phyloP scores from a whole-genome alignment of 768 basidiomycete species.

The Tephrocybe sp. region DNA sequence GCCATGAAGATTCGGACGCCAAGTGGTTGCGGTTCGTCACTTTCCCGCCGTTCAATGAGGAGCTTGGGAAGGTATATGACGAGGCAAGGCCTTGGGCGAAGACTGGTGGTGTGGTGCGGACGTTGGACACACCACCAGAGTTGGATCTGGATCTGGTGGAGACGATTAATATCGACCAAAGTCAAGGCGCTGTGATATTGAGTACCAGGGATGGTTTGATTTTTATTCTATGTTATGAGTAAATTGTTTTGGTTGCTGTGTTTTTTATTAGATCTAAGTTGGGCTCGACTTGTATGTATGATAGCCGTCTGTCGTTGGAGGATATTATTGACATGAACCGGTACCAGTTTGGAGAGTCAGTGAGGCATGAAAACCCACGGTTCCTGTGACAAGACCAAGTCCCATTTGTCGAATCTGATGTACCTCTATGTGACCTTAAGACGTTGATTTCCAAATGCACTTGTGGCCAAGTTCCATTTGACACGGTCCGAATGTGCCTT shows the following conservation, averaged over 20 bases:
- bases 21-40: conserved; percentile 71
- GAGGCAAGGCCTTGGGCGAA: conserved; percentile 25
- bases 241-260: conserved; percentile 2
- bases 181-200: conserved; percentile 70
- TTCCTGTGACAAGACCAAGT: too few species aligned
- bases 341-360: too few species aligned
- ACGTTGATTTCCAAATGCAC: too few species aligned
- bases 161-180: conserved; percentile 79
- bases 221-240: conserved; percentile 69
- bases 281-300: background rate
- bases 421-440: too few species aligned
- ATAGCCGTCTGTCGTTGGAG: background rate
- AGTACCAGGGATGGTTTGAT: conserved; percentile 68
- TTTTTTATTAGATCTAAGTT: background rate
- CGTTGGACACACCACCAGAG: conserved; percentile 63
- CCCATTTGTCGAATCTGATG: too few species aligned
- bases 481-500: too few species aligned
- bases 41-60: conserved; percentile 56
- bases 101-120: conserved; percentile 50
- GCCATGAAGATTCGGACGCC: conserved; percentile 28
- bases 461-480: too few species aligned
- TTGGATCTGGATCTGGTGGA: conserved; percentile 65
- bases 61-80: conserved; percentile 18
- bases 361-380: too few species aligned
- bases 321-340: too few species aligned